Evolutionary conservation across 805 yeast genomes (phyloP), one percentile per base, ranked within the genome.

Genomic region (Schwanniomyces occidentalis): DNA sequence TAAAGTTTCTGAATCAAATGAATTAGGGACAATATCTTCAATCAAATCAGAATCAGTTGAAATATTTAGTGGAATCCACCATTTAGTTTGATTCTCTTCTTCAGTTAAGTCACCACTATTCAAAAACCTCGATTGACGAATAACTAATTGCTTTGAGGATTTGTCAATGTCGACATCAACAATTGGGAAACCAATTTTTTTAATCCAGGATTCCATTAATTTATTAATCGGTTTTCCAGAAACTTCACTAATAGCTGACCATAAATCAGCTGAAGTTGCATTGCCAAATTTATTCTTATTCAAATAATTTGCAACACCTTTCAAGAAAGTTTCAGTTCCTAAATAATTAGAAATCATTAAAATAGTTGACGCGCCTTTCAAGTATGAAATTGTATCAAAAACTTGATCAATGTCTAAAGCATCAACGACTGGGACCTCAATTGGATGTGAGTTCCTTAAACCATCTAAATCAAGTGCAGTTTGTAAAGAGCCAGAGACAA

Each of bases 361-460:
- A 39, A 86, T 78, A 18, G 83, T 69, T 16, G 90, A 81, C 5
- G 89, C 85, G 37, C 95, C 95, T 63, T 86, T 86, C 44, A 80
- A 63, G 58, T 86, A 86, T 4, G 93, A 85, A 37, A 86, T 86
- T 21, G 80, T 79, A 52, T 86, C 95, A 55, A 86, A 86, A 13
- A 85, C 79, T 63, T 86, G 90, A 55, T 82, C 85, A 43, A 86
- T 81, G 48, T 86, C 93, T 42, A 77, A 75, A 4, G 91, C 91
- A 51, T 81, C 78, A 46, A 73, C 63, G n/a, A 87, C 87, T 8
- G 85, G 84, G 6, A 86, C 95, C 59, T 85, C 85, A 40, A 86
- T 79, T 5, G 95, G 90, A 58, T 87, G 95, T 5, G 91, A 81
- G 48, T 69, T 75, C 44, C 75, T 60, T 41, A 79, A 67, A 2